Base-by-base conservation (phyloP, 352 stramenopile genomes). In the Globisporangium rhizosaccharum region DNA sequence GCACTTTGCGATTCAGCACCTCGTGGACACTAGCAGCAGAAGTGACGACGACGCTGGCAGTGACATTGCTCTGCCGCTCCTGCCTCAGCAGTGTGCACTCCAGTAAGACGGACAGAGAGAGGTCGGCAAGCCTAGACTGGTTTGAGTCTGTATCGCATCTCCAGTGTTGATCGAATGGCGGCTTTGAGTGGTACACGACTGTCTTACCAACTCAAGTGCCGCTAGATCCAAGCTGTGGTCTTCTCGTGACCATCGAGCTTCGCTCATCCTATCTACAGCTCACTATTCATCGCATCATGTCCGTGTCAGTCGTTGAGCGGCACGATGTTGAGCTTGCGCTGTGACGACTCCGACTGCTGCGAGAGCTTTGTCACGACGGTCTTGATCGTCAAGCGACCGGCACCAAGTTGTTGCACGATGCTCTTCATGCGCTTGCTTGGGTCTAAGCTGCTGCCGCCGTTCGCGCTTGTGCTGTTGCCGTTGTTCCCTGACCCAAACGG, bases 1-100 rank as follows among this genome's bases (percentile, higher is more conserved):
- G 2, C 46, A 74, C 5, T 62, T 73, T 51, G 74, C 76, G 18
- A 84, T 87, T 36, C 56, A 74, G 4, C 70, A 52, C 5, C 62
- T 86, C 58, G 26, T 73, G 37, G 54, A 11, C 33, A 39, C 44
- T n/a, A 55, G 12, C 51, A 53, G 14, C 59, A 52, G 33, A n/a
- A 36, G 47, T 3, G 25, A 6, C 7, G 48, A 14, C 1, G 26
- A 8, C 14, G 2, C 48, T 9, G 7, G 5, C 11, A 37, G 18
- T 17, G 25, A 4, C 20, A 37, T 25, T 26, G 26, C 25, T 6
- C 14, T 25, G 25, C 28, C 28, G 28, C 28, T 33, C 28, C 28
- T 33, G 28, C 39, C 23, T 9, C 44, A 42, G 25, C 33, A 50
- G 36, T 65, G 59, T 30, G 44, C 59, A 11, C 33, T 39, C 7